Evolutionary conservation across 2,329 filamentous ascomycete genomes (phyloP).

Genomic region (Fusarium caatingaense): DNA sequence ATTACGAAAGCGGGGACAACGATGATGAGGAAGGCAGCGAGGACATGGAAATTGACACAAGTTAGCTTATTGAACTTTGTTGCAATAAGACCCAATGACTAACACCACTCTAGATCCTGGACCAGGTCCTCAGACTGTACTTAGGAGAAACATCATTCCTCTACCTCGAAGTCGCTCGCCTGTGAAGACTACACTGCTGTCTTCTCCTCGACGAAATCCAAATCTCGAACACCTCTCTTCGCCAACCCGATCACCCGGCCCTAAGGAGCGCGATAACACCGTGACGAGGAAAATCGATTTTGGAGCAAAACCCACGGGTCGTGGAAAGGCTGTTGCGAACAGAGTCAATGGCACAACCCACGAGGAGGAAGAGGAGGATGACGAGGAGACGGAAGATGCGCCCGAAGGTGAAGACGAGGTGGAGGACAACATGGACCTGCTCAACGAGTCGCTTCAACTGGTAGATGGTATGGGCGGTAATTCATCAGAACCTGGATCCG

Average conservation of each 20-base stretch:
- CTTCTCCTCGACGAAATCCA: conserved; percentile 71
- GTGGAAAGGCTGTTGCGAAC: conserved; percentile 40
- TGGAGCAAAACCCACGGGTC: conserved; percentile 33
- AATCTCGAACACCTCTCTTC: conserved; percentile 66
- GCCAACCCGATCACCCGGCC: conserved; percentile 55
- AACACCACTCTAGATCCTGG: conserved; percentile 58
- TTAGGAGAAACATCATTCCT: conserved; percentile 62
- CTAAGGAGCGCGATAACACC: conserved; percentile 51
- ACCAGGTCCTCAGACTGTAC: conserved; percentile 64
- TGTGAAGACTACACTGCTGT: conserved; percentile 69
- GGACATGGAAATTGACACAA: conserved; percentile 66
- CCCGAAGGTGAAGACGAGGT: conserved; percentile 27
- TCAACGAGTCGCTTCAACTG: conserved; percentile 59
- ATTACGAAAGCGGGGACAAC: conserved; percentile 43
- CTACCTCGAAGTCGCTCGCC: conserved; percentile 67
- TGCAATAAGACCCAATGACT: conserved; percentile 20
- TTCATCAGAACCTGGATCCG: conserved; percentile 34
- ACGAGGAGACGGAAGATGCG: conserved; percentile 45
- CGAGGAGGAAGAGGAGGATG: conserved; percentile 43
- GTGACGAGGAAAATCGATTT: conserved; percentile 69
- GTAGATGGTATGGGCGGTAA: conserved; percentile 49
- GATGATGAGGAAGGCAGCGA: conserved; percentile 50
- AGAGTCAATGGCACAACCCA: conserved; percentile 46
- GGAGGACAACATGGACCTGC: conserved; percentile 44
- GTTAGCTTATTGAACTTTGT: conserved; percentile 47